These are phyloP conservation scores for Trichosporon sp. DNA, from an alignment of 1,284 basidiomycete genomes.

Conservation along the genomic window DNA sequence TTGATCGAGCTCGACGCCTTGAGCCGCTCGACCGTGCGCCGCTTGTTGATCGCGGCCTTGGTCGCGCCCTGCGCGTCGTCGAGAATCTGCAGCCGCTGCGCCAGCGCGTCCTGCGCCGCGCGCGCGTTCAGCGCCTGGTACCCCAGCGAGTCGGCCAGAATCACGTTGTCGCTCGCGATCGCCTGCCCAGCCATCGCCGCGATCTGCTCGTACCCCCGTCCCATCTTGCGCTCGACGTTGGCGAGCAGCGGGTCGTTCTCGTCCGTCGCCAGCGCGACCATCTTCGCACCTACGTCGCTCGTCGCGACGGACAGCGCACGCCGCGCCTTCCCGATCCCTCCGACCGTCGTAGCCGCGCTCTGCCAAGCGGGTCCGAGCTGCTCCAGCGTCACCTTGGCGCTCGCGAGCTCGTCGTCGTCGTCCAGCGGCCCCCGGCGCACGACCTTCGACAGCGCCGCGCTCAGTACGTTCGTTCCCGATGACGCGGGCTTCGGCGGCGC, in stretches of 20 bases:
- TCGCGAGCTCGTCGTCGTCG: slow-evolving; percentile 63
- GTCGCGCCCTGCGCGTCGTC: slow-evolving; percentile 89
- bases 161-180: slow-evolving; percentile 79
- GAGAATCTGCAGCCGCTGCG: slow-evolving; percentile 76
- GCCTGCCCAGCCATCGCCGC: slow-evolving; percentile 79
- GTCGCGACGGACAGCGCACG: slow-evolving; percentile 70
- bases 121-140: slow-evolving; percentile 93
- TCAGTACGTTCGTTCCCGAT: slow-evolving; percentile 35
- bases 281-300: slow-evolving; percentile 80
- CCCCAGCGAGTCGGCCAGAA: slow-evolving; percentile 82
- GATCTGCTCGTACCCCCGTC: slow-evolving; percentile 75
- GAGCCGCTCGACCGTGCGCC: slow-evolving; percentile 80
- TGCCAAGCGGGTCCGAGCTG: slow-evolving; percentile 84
- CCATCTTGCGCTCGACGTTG: slow-evolving; percentile 74
- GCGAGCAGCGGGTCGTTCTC: slow-evolving; percentile 76
- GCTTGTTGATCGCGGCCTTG: slow-evolving; percentile 84
- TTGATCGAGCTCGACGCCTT: slow-evolving; percentile 83
- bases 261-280: slow-evolving; percentile 78
- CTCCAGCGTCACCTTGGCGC: slow-evolving; percentile 82
- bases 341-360: slow-evolving; percentile 78
- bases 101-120: slow-evolving; percentile 77
- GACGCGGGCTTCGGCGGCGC: slow-evolving; percentile 52
- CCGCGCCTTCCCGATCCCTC: slow-evolving; percentile 71
- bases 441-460: slow-evolving; percentile 46
- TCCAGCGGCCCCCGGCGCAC: slow-evolving; percentile 48